Evolutionary conservation across 495 filamentous ascomycete genomes (phyloP).

Genomic region (Penicillium cataractarum): DNA sequence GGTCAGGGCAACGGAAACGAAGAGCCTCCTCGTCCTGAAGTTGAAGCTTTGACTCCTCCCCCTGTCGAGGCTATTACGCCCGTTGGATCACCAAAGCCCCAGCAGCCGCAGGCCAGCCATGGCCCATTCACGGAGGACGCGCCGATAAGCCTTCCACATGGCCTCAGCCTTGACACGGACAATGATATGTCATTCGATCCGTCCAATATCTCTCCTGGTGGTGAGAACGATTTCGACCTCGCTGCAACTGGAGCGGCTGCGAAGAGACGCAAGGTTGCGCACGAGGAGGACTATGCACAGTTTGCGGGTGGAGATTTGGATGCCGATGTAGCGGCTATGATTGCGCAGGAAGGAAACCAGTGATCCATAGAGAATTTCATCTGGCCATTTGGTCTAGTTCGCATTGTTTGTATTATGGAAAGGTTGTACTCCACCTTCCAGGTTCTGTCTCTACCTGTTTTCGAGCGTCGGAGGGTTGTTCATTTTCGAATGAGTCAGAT

Average conservation of each 20-base stretch:
- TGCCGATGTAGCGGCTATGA: constrained; percentile 79
- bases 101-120: constrained; percentile 28
- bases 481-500: neutral
- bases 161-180: constrained; percentile 37
- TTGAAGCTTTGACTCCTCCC: constrained; percentile 85
- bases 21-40: constrained; percentile 68
- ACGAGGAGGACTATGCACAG: constrained; percentile 67
- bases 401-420: constrained; percentile 3
- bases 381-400: neutral
- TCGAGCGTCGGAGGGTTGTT: neutral
- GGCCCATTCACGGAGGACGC: constrained; percentile 30
- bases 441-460: neutral
- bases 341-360: constrained; percentile 57
- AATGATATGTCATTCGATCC: constrained; percentile 49
- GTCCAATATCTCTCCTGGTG: constrained; percentile 49
- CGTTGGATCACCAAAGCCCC: constrained; percentile 45
- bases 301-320: constrained; percentile 73
- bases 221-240: constrained; percentile 36
- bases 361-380: neutral
- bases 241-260: constrained; percentile 44
- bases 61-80: constrained; percentile 56
- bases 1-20: constrained; percentile 43
- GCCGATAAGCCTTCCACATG: constrained; percentile 27
- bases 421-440: neutral
- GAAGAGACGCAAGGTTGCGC: constrained; percentile 78